Evolutionary conservation across 306 rosid genomes (phyloP).

Genomic region (Ormosia emarginata): DNA sequence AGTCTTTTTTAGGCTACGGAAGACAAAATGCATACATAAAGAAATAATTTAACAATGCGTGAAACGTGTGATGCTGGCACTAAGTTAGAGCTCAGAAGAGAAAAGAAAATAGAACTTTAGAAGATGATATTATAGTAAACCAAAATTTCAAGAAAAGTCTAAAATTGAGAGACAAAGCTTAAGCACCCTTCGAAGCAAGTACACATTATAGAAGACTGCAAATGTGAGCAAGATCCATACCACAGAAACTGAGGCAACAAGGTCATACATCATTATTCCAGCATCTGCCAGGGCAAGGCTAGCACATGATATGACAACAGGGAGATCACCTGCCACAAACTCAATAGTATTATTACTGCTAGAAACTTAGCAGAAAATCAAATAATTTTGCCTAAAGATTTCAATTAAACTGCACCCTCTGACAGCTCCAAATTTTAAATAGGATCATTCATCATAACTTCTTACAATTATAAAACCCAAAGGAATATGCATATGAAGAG

Average conservation of each 20-base stretch:
- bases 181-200: background rate
- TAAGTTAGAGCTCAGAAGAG: background rate
- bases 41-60: background rate
- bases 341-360: slow-evolving; percentile 11
- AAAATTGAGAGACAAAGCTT: background rate
- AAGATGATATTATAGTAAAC: background rate
- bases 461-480: background rate
- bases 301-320: slow-evolving; percentile 92
- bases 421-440: slow-evolving; percentile 10
- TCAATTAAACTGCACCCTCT: background rate
- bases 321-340: slow-evolving; percentile 73
- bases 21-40: background rate
- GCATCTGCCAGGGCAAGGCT: slow-evolving; percentile 99
- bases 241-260: slow-evolving; percentile 94
- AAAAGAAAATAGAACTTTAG: background rate
- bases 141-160: background rate
- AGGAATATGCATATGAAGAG: background rate
- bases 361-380: background rate
- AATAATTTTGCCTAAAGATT: background rate
- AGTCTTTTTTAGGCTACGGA: background rate
- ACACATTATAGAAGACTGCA: background rate
- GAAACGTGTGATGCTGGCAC: background rate
- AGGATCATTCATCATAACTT: background rate
- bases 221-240: slow-evolving; percentile 46
- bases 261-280: slow-evolving; percentile 94